Base-by-base conservation (phyloP, 2,329 filamentous ascomycete species). In the Talaromyces verruculosus region DNA sequence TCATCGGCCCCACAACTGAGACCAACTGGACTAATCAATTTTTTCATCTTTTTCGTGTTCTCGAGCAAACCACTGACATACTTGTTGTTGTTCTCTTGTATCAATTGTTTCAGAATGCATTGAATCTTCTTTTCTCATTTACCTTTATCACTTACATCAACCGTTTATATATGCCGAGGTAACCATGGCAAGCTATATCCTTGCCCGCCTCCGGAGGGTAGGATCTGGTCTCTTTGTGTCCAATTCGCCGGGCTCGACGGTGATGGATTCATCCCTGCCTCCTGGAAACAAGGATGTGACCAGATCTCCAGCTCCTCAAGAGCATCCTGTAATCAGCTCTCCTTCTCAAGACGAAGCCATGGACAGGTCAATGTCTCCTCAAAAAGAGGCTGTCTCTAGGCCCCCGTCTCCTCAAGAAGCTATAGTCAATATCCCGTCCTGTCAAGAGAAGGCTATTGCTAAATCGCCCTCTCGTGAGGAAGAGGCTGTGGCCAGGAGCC, bases 1-100 rank as follows among this genome's bases (percentile, higher is more conserved):
- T 25, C 19, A 25, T 25, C 11, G 13, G 47, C 22, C 47, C 47
- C 47, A 51, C 47, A 53, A 51, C 28, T 30, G 49, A 11, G 5
- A 53, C 49, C 49, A 53, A 53, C 49, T 53, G 49, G 22, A 33
- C 49, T 53, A 53, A 53, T 53, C 28, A 53, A 33, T 5, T 53
- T 53, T n/a, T 22, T 28, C 47, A 5, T 4, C 25, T 49, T 49
- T 49, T 49, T 28, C 10, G 47, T 30, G 25, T 17, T 49, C 19
- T 49, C 22, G 11, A 49, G 22, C 5, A 49, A 5, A 28, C 8
- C 7, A 53, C 25, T 10, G 3, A 2, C 15, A 53, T 33, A 33
- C 25, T n/a, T 33, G 3, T 33, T 4, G 13, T n/a, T 30, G 6
- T 5, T 53, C 15, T 2, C 25, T 53, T 19, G n/a, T 53, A 30